Evolutionary conservation across 345 rosid species (phyloP).

Genomic region (Orychophragmus violaceus): DNA sequence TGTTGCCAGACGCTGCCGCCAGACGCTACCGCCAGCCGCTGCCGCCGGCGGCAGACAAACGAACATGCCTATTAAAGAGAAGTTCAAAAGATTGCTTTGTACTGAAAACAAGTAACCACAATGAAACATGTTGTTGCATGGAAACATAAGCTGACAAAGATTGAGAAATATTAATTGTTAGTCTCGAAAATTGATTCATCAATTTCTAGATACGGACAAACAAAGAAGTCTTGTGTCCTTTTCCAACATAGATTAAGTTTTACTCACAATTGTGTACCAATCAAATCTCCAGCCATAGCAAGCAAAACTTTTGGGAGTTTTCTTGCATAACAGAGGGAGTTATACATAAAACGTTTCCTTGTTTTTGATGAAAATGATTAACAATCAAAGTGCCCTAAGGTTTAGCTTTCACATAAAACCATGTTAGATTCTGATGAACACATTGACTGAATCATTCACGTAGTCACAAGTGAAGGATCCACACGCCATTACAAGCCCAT

Average conservation of each 20-base stretch:
- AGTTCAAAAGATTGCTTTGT: too few relatives aligned
- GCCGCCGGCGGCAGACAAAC: too few relatives aligned
- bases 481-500: too few relatives aligned
- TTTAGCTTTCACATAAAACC: not conserved
- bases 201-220: not conserved
- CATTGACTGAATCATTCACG: too few relatives aligned
- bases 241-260: not conserved
- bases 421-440: too few relatives aligned
- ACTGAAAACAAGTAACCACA: too few relatives aligned
- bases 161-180: not conserved
- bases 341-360: not conserved
- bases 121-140: too few relatives aligned
- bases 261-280: not conserved
- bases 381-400: not conserved
- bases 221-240: not conserved
- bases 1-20: too few relatives aligned
- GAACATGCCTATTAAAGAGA: too few relatives aligned
- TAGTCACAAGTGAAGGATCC: too few relatives aligned
- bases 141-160: constrained; percentile 6
- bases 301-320: not conserved
- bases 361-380: not conserved
- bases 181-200: not conserved
- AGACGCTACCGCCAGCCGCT: too few relatives aligned
- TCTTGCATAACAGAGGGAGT: not conserved
- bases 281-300: not conserved